phyloP scores from a whole-genome alignment of 345 rosid species.

The Eutrema heterophyllum region DNA sequence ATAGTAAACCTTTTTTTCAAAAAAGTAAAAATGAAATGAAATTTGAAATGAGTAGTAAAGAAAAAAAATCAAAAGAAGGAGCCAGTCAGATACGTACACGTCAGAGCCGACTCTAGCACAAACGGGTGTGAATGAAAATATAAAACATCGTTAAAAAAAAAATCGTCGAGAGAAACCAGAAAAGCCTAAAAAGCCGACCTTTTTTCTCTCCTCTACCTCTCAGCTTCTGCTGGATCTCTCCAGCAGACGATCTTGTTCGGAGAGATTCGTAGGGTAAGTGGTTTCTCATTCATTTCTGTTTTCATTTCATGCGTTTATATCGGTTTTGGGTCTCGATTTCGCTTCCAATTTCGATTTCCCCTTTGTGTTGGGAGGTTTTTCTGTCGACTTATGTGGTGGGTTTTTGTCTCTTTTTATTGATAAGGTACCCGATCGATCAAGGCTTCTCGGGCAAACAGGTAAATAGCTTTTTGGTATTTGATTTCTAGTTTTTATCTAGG shows the following conservation, averaged over 20 bases:
- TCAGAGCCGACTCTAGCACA: conserved; percentile 25
- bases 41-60: conserved; percentile 3
- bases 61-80: neutral
- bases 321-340: neutral
- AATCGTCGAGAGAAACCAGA: neutral
- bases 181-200: conserved; percentile 22
- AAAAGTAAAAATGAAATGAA: neutral
- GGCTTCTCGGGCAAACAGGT: conserved; percentile 24
- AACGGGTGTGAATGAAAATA: conserved; percentile 25
- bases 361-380: neutral
- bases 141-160: conserved; percentile 7
- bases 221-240: conserved; percentile 39
- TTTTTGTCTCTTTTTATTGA: conserved; percentile 2
- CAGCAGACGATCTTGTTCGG: conserved; percentile 29
- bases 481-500: conserved; percentile 10
- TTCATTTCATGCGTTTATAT: neutral
- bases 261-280: conserved; percentile 25
- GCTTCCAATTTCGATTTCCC: neutral
- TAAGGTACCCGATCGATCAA: conserved; percentile 22
- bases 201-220: conserved; percentile 21
- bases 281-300: neutral
- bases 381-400: conserved; percentile 6
- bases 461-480: neutral
- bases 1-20: neutral
- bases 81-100: conserved; percentile 26